Base-by-base conservation (phyloP, 1,284 basidiomycete species). In the Melanopsichium pennsylvanicum region DNA sequence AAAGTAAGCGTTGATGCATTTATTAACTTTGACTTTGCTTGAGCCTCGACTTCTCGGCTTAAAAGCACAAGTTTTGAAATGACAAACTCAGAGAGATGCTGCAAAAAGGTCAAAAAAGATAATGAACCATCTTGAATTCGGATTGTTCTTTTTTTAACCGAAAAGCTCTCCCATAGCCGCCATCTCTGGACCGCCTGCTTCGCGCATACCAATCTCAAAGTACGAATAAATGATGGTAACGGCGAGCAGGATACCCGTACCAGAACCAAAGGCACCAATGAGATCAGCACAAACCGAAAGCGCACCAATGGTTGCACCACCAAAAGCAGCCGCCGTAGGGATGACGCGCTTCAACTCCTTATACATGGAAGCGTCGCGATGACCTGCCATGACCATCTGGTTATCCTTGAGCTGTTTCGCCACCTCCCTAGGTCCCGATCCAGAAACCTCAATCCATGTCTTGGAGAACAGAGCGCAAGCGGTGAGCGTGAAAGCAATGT, bases 371-470 rank as follows among this genome's bases (percentile, higher is more conserved):
- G 90, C 93, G 81, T 97, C 95, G 70, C 93, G 89, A 82, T 97
- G 94, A 54, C 95, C 94, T 21, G 94, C 93, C 88, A 97, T 95
- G 54, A 97, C 95, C 91, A 97, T 94, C 77, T 91, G 90, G 83
- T 97, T 94, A 76, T 98, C 95, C 86, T 97, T 97, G 80, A 98
- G 88, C 83, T 98, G 94, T 84, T 95, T 96, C 52, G 95, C 95
- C 49, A 98, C 89, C 75, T 98, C 95, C 47, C 95, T 85, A 15
- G 95, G 95, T 15, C 95, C 93, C 52, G 89, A 91, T 29, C 95
- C 95, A 2, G 93, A 97, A 32, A 97, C 93, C 80, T 97, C 95
- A 77, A 98, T 97, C 95, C 95, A 98, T 5, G 95, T 96, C 86
- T 97, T 97, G 82, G 91, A 94, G 86, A 98, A 97, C 74, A 97